These are phyloP conservation scores for Trebouxia sp. DNA, from an alignment of 139 green algal genomes.

Conservation along the genomic window DNA sequence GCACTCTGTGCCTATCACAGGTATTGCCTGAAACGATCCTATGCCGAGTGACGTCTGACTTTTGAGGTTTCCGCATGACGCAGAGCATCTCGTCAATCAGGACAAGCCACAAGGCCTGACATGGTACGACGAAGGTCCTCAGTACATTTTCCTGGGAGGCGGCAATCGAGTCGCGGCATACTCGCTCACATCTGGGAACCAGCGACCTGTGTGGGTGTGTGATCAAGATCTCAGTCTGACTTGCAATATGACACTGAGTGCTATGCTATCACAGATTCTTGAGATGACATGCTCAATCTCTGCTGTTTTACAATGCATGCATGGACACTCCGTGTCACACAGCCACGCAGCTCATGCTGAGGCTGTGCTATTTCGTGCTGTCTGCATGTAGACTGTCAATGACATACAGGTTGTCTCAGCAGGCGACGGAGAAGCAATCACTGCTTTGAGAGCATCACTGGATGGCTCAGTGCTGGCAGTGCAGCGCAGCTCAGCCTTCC, in stretches of 20 bases:
- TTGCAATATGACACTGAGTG: too few relatives aligned
- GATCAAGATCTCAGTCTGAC: too few relatives aligned
- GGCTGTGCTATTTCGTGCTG: too few relatives aligned
- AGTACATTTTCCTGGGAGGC: neutral
- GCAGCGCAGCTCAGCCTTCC: slow-evolving; percentile 4
- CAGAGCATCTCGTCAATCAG: neutral
- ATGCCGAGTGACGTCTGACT: too few relatives aligned
- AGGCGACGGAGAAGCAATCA: neutral
- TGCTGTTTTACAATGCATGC: too few relatives aligned
- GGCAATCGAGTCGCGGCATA: neutral
- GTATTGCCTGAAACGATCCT: too few relatives aligned
- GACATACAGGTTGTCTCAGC: neutral
- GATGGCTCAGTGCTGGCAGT: slow-evolving; percentile 14
- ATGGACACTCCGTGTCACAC: too few relatives aligned
- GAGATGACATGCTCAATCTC: too few relatives aligned
- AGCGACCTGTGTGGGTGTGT: neutral
- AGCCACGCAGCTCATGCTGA: too few relatives aligned
- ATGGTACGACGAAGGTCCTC: neutral
- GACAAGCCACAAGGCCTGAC: neutral
- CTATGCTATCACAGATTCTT: too few relatives aligned
- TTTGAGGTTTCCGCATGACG: too few relatives aligned
- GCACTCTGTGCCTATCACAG: neutral
- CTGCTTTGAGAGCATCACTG: neutral
- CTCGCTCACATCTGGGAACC: neutral
- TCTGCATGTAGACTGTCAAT: neutral